phyloP scores from a whole-genome alignment of 2,329 filamentous ascomycete species.

The Fusarium avenaceum region DNA sequence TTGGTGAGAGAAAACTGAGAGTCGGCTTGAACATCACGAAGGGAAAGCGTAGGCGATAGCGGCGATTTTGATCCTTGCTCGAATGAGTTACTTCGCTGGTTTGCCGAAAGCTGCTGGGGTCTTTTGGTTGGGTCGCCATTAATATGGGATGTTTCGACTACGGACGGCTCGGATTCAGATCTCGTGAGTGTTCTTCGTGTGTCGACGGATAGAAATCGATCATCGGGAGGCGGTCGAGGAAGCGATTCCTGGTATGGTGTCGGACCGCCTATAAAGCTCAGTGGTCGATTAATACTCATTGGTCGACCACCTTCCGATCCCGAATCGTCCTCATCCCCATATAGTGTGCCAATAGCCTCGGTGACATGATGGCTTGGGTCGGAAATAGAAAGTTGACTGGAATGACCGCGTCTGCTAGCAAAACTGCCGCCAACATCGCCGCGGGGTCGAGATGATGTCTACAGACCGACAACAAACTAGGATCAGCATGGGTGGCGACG shows the following conservation, averaged over 20 bases:
- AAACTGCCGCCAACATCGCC: conserved; percentile 69
- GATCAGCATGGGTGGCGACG: conserved; percentile 45
- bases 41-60: conserved; percentile 66
- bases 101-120: conserved; percentile 59
- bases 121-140: conserved; percentile 57
- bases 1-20: conserved; percentile 85
- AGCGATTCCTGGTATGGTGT: conserved; percentile 68
- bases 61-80: conserved; percentile 60
- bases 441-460: conserved; percentile 72
- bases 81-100: conserved; percentile 58
- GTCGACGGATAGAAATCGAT: conserved; percentile 54
- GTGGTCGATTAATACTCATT: conserved; percentile 74
- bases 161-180: conserved; percentile 62
- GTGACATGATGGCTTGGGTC: conserved; percentile 95
- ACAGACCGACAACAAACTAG: conserved; percentile 34
- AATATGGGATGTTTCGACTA: conserved; percentile 47
- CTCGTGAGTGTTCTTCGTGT: conserved; percentile 59
- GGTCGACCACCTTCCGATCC: conserved; percentile 71
- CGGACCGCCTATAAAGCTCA: conserved; percentile 76
- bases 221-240: conserved; percentile 51
- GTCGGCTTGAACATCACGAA: conserved; percentile 69
- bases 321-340: conserved; percentile 80
- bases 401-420: conserved; percentile 70
- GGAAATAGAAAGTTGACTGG: conserved; percentile 76
- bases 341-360: conserved; percentile 91